phyloP scores from a whole-genome alignment of 2,329 filamentous ascomycete genomes.

The Trichoderma sp. region DNA sequence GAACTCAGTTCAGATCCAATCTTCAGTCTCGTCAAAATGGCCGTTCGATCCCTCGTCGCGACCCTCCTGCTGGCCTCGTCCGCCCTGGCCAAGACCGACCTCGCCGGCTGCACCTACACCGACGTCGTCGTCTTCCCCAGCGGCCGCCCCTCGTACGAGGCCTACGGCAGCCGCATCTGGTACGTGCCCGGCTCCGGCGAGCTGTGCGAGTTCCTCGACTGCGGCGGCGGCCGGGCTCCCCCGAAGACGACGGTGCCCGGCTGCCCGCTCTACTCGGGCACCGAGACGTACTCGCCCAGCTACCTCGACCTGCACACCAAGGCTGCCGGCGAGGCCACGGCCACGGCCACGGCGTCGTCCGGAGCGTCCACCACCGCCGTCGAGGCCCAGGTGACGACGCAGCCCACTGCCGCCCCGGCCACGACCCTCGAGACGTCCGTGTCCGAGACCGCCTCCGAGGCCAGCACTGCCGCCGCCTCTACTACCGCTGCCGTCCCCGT shows the following conservation, averaged over 20 bases:
- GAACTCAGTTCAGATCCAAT: background rate
- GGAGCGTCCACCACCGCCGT: slow-evolving; percentile 26
- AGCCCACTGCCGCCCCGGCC: slow-evolving; percentile 6
- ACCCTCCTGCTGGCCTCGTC: slow-evolving; percentile 39
- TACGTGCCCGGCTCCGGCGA: slow-evolving; percentile 66
- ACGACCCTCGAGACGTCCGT: slow-evolving; percentile 19
- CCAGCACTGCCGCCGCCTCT: slow-evolving; percentile 1
- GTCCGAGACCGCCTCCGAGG: background rate
- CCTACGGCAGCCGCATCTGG: slow-evolving; percentile 55
- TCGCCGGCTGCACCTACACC: slow-evolving; percentile 50
- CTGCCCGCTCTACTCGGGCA: slow-evolving; percentile 58
- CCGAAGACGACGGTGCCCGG: slow-evolving; percentile 65
- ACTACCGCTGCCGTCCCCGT: slow-evolving; percentile 10
- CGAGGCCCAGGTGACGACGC: slow-evolving; percentile 7
- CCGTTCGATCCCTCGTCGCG: slow-evolving; percentile 33
- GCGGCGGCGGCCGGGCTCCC: slow-evolving; percentile 66
- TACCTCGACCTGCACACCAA: slow-evolving; percentile 47
- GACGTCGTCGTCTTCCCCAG: slow-evolving; percentile 39
- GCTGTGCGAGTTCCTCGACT: slow-evolving; percentile 66
- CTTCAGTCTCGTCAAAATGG: slow-evolving; percentile 39
- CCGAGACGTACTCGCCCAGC: slow-evolving; percentile 55
- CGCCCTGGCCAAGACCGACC: slow-evolving; percentile 49
- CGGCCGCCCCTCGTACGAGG: slow-evolving; percentile 44
- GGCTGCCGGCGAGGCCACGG: background rate
- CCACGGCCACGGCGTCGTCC: slow-evolving; percentile 27